Evolutionary conservation across 2,329 filamentous ascomycete species (phyloP).

Genomic region (Colletotrichum incanum): DNA sequence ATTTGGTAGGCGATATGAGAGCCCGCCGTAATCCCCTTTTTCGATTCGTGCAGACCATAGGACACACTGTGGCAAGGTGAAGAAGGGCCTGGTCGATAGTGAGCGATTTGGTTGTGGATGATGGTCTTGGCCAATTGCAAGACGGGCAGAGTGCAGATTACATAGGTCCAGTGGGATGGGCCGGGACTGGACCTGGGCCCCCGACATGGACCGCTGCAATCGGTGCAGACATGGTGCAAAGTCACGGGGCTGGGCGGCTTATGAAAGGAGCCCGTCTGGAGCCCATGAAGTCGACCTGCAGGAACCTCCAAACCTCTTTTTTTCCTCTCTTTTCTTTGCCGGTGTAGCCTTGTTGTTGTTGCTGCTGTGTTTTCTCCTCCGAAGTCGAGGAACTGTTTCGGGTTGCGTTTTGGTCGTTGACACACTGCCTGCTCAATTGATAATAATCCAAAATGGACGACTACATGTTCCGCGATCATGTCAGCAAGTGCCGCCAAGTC

Average conservation of each 20-base stretch:
- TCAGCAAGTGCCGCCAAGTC: constrained; percentile 65
- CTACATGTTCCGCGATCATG: constrained; percentile 68
- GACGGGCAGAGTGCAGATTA: constrained; percentile 21
- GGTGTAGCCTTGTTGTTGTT: constrained; percentile 23
- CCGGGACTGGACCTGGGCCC: constrained; percentile 34
- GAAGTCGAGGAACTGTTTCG: constrained; percentile 2
- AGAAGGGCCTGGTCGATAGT: constrained; percentile 14
- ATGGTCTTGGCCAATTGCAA: constrained; percentile 28
- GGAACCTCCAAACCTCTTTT: constrained; percentile 35
- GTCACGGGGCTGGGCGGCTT: constrained; percentile 44
- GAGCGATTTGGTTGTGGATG: constrained; percentile 13
- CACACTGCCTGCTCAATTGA: constrained; percentile 29
- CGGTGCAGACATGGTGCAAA: constrained; percentile 34
- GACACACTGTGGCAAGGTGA: constrained; percentile 21
- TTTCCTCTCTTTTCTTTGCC: constrained; percentile 3
- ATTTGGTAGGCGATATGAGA: constrained; percentile 30
- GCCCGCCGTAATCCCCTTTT: constrained; percentile 23
- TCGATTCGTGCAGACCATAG: neutral
- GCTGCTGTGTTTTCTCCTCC: constrained; percentile 4
- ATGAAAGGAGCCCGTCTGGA: constrained; percentile 42
- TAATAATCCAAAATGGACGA: constrained; percentile 66
- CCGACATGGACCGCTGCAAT: constrained; percentile 12
- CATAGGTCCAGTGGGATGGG: constrained; percentile 18
- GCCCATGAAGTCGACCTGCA: constrained; percentile 38
- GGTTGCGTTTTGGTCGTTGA: constrained; percentile 23